Percentiles rank a stretch among this genome's conserved stretches.
phyloP scores from a whole-genome alignment of 1,284 basidiomycete species.

The Mycena sp. region DNA sequence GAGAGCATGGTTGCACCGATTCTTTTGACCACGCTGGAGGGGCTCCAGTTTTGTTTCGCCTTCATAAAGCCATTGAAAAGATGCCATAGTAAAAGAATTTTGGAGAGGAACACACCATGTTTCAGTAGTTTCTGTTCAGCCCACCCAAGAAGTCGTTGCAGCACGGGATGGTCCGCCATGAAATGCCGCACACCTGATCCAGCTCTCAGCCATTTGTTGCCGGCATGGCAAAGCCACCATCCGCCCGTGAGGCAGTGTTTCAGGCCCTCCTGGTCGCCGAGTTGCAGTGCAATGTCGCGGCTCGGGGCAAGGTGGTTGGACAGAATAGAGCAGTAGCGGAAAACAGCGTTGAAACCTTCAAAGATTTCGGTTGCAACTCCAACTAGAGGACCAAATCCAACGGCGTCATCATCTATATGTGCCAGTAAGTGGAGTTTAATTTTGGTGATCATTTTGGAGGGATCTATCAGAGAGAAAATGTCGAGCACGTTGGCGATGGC shows the following conservation, averaged over 20 bases:
- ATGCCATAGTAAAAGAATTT: too few species aligned
- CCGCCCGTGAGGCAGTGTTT: constrained; percentile 29
- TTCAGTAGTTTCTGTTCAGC: not conserved
- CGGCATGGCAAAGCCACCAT: constrained; percentile 17
- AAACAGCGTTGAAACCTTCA: constrained; percentile 38
- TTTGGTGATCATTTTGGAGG: too few species aligned
- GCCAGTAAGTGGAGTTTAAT: constrained; percentile 47
- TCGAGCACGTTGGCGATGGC: constrained; percentile 46
- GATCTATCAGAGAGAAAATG: constrained; percentile 35
- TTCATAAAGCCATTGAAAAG: too few species aligned
- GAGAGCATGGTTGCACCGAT: constrained; percentile 18
- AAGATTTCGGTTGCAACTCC: constrained; percentile 31
- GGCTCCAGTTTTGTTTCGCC: not conserved
- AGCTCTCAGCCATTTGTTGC: not conserved
- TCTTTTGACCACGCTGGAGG: not conserved
- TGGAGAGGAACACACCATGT: too few species aligned
- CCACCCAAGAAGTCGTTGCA: constrained; percentile 19
- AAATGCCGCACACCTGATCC: constrained; percentile 14
- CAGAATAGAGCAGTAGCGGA: constrained; percentile 35
- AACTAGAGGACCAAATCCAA: constrained; percentile 33
- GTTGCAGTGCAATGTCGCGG: constrained; percentile 34
- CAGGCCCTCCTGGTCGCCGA: too few species aligned
- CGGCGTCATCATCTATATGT: constrained; percentile 38
- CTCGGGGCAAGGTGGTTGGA: constrained; percentile 39
- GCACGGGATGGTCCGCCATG: constrained; percentile 5